Evolutionary conservation across 2,329 filamentous ascomycete species (phyloP), one percentile per base, ranked within the genome.

Genomic region (Ascochyta viciae-villosae): DNA sequence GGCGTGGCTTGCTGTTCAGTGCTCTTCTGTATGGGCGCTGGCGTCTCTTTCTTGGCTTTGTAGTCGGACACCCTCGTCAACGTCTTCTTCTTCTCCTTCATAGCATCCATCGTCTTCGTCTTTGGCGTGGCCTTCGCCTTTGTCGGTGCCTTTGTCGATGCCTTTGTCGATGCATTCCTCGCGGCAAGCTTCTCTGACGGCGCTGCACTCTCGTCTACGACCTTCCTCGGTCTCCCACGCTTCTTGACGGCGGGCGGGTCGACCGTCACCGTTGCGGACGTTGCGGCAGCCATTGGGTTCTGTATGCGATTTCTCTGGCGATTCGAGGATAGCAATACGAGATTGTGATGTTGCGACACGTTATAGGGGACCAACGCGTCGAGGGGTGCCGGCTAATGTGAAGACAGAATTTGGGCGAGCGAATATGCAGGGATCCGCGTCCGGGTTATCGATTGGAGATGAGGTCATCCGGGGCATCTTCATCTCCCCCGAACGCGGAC

Each of bases 151-250:
- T 65, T 66, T 19, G 3, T 19, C 12, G 47, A 47, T 27, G 60
- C 49, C 50, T 71, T 74, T 37, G 70, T 66, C 45, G 58, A 58
- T 13, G 63, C 63, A 44, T 65, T 66, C 60, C 63, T 65, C 33
- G 55, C 58, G n/a, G 50, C 60, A 24, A 47, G 54, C 54, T 62
- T 66, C 56, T 62, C 63, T 12, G 58, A 58, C 27, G 54, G 61
- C n/a, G 44, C 55, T 9, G 41, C 52, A 33, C 64, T 61, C 43
- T 65, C 68, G 15, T 50, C 60, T 33, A 64, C 67, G 26, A 66
- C 65, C 50, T 74, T 75, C 62, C 66, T 74, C 37, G 71, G 70
- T 26, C 70, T 63, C 33, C 70, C 71, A 57, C 72, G 71, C 58
- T 74, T 74, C 60, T 69, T 70, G 9, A 53, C 50, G 12, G 52